These are phyloP conservation scores for Penicillium robsamsonii DNA, from an alignment of 495 filamentous ascomycete species.

Conservation along the genomic window DNA sequence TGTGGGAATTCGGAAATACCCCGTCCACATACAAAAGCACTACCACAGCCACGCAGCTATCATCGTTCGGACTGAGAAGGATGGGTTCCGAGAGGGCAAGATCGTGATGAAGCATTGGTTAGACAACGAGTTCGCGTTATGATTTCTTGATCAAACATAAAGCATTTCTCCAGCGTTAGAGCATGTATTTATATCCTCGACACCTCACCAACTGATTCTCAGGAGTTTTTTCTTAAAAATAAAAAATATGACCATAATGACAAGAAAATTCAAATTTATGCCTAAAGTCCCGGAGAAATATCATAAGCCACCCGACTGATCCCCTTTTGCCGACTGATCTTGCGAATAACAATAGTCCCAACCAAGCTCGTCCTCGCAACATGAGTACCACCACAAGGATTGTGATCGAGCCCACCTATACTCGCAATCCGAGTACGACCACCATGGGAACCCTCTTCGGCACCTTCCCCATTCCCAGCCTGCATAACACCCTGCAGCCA, in stretches of 20 bases:
- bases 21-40: constrained; percentile 79
- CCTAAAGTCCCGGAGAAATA: constrained; percentile 21
- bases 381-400: constrained; percentile 67
- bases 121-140: constrained; percentile 69
- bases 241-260: not conserved
- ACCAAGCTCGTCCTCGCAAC: constrained; percentile 50
- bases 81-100: constrained; percentile 69
- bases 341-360: constrained; percentile 56
- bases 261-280: not conserved
- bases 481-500: constrained; percentile 43
- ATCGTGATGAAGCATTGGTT: constrained; percentile 82
- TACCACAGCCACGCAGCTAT: constrained; percentile 87
- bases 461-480: constrained; percentile 45
- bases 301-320: constrained; percentile 55
- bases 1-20: constrained; percentile 77
- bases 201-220: not conserved
- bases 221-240: not conserved
- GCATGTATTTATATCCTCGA: constrained; percentile 5
- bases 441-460: constrained; percentile 11
- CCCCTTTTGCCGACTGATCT: constrained; percentile 59
- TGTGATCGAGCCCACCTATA: constrained; percentile 57
- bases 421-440: constrained; percentile 44
- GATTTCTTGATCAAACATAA: constrained; percentile 12
- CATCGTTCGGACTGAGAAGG: constrained; percentile 66
- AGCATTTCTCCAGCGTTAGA: not conserved